phyloP scores from a whole-genome alignment of 805 yeast genomes.

The Starmera quercuum region DNA sequence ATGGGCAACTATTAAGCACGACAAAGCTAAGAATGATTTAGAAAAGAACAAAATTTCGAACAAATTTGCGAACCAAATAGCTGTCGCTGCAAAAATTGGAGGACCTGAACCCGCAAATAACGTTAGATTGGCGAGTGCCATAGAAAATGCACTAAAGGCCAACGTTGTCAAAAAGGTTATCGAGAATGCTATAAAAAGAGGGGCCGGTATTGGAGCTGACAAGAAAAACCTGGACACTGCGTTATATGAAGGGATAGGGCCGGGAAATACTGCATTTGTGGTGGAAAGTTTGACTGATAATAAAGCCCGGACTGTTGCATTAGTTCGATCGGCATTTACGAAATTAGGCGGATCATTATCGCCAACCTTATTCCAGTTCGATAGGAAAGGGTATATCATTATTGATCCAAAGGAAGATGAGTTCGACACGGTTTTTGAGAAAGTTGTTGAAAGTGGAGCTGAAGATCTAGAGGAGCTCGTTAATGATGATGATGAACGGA shows the following conservation, averaged over 20 bases:
- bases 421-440: conserved; percentile 68
- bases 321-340: conserved; percentile 66
- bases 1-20: conserved; percentile 94
- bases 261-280: conserved; percentile 82
- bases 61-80: conserved; percentile 64
- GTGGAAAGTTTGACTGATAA: conserved; percentile 88
- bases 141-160: conserved; percentile 70
- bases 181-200: conserved; percentile 83
- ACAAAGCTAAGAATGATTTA: conserved; percentile 88
- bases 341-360: conserved; percentile 64
- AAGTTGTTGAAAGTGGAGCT: conserved; percentile 68
- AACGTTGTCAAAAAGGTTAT: conserved; percentile 80
- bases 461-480: conserved; percentile 61
- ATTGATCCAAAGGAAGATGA: conserved; percentile 32
- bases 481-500: conserved; percentile 14
- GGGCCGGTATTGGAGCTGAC: conserved; percentile 55
- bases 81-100: conserved; percentile 67
- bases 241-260: conserved; percentile 84
- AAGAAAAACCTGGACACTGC: conserved; percentile 43
- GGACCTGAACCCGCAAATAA: conserved; percentile 60
- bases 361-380: conserved; percentile 74
- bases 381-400: conserved; percentile 65
- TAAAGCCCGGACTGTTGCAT: conserved; percentile 71
- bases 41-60: conserved; percentile 62
- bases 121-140: conserved; percentile 54